Base-by-base conservation (phyloP, 176 grass and related monocot species). In the Oropetium thomaeum region DNA sequence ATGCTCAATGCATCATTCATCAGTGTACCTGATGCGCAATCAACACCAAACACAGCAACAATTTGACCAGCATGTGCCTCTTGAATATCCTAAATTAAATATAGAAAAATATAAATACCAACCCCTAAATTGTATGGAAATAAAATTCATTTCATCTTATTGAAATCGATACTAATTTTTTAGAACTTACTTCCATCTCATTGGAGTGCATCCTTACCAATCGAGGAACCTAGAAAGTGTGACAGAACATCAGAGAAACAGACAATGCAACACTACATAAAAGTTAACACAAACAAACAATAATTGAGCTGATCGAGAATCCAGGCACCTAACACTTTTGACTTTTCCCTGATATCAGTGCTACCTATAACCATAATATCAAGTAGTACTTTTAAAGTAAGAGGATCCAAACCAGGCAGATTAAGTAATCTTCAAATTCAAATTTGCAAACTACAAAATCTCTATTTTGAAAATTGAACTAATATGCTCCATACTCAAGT, bases 11-110 rank as follows among this genome's bases (percentile, higher is more conserved):
- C 0, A 23, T 81, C 30, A 37, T 70, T 54, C 12, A 28, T 83
- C 7, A 37, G 23, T 47, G 34, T 69, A 90, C 91, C 95, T 79
- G 95, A 98, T 23, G 91, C 89, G 73, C 95, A 94, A 85, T 98
- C 95, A 39, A 98, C 91, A 76, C 95, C 95, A 87, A 98, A 98
- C 22, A 98, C 95, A 73, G 95, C 91, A 89, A 94, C 95, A 76
- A 98, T 98, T 79, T 98, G 95, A 37, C 95, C 95, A 85, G 91
- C 83, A 86, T 92, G 91, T 52, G 95, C 95, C 82, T 98, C 89
- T 82, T 94, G 95, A 84, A 98, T 98, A 82, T 98, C 95, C 95
- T 98, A 85, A 27, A 82, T 78, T 67, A 53, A 79, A 11, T 35
- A 62, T 16, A 59, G 34, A 67, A 31, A 31, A 42, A 52, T 29